Percentiles rank a stretch among this genome's conserved stretches.
These are phyloP conservation scores for Gastrodia elata DNA, from an alignment of 106 monocot species.

Conservation along the genomic window DNA sequence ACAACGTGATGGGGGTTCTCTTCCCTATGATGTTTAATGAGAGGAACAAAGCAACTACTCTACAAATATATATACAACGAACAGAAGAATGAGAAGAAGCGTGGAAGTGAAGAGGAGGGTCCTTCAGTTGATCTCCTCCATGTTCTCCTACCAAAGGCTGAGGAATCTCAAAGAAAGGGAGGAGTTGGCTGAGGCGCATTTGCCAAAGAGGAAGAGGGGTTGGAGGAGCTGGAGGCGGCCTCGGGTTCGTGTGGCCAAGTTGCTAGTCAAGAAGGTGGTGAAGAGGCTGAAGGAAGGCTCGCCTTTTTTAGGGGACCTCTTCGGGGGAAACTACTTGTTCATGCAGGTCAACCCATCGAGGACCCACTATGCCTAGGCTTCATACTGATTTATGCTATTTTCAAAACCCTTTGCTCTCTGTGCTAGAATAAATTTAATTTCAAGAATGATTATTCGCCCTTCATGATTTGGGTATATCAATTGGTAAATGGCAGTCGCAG, in stretches of 20 bases:
- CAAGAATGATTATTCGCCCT: too few species aligned
- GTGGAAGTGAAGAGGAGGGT: too few species aligned
- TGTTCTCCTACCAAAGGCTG: slow-evolving; percentile 15
- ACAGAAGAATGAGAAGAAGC: not conserved
- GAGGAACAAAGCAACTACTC: not conserved
- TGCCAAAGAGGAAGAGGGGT: not conserved
- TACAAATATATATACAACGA: not conserved
- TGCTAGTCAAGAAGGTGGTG: slow-evolving; percentile 17
- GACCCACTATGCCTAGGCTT: too few species aligned
- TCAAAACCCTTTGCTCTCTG: too few species aligned
- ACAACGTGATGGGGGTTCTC: not conserved
- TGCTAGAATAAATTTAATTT: too few species aligned
- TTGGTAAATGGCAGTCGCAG: too few species aligned
- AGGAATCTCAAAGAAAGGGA: not conserved
- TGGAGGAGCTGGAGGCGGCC: slow-evolving; percentile 16
- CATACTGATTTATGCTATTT: too few species aligned
- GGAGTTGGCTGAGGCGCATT: not conserved
- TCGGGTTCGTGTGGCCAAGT: slow-evolving; percentile 17
- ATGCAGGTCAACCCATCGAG: slow-evolving; percentile 40
- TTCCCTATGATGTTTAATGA: not conserved
- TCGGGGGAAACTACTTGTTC: slow-evolving; percentile 54
- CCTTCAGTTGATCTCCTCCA: not conserved
- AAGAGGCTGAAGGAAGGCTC: slow-evolving; percentile 35
- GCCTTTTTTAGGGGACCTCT: slow-evolving; percentile 30
- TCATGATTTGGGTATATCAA: too few species aligned